Conservation (phyloP, 1,284 basidiomycete genomes). For the Moesziomyces parantarcticus region DNA sequence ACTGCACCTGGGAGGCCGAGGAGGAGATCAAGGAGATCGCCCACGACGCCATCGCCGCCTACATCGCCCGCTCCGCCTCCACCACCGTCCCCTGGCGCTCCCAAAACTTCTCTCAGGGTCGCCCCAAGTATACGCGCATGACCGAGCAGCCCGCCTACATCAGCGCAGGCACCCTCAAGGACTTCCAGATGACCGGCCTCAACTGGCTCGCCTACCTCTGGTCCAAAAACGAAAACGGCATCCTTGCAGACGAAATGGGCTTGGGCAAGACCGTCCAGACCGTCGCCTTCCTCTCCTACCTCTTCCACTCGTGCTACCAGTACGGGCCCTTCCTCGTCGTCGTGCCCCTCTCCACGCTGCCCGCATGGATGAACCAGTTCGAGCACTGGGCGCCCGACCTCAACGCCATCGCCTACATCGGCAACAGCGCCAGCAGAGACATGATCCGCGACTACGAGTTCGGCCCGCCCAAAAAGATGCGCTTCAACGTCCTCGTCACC, state of each 20-base stretch:
- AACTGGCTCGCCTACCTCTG: slow-evolving; percentile 98
- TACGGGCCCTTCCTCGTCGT: slow-evolving; percentile 96
- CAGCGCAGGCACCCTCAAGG: slow-evolving; percentile 81
- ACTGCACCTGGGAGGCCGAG: slow-evolving; percentile 90
- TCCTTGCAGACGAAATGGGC: slow-evolving; percentile 99
- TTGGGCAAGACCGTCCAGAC: slow-evolving; percentile 97
- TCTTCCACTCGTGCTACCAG: slow-evolving; percentile 91
- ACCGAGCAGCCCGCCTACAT: slow-evolving; percentile 91
- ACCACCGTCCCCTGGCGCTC: slow-evolving; percentile 89
- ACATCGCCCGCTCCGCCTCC: slow-evolving; percentile 80
- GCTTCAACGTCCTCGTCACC: slow-evolving; percentile 95
- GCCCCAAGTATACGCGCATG: slow-evolving; percentile 88
- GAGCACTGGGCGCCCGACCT: slow-evolving; percentile 95
- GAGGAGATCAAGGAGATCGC: slow-evolving; percentile 77
- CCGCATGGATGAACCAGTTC: slow-evolving; percentile 98
- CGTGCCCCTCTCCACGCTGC: slow-evolving; percentile 96
- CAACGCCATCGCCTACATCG: slow-evolving; percentile 89
- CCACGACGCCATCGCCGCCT: slow-evolving; percentile 80
- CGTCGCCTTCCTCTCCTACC: slow-evolving; percentile 93
- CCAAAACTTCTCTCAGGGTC: slow-evolving; percentile 75
- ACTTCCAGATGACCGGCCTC: slow-evolving; percentile 96
- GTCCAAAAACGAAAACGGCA: slow-evolving; percentile 94
- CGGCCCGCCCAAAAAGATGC: slow-evolving; percentile 77
- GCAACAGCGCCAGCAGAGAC: slow-evolving; percentile 87
- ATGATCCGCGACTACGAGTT: slow-evolving; percentile 87